Percentiles rank a stretch among this genome's conserved stretches.
Evolutionary conservation across 192 early-diverging fungal species (phyloP).

Genomic region (Podila horticola): DNA sequence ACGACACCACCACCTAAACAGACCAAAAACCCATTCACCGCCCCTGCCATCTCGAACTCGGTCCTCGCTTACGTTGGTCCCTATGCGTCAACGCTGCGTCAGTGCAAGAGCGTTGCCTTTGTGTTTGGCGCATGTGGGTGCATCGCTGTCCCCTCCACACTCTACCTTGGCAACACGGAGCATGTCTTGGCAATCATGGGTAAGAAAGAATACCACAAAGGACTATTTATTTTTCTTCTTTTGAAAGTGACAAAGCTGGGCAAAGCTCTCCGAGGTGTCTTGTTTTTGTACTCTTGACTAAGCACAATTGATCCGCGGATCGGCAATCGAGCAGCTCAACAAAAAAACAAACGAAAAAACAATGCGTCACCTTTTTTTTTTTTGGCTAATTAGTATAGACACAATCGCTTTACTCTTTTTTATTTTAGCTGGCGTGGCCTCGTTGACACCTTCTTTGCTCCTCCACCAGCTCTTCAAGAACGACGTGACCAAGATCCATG

Average conservation of each 20-base stretch:
- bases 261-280: not conserved
- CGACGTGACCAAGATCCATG: conserved; percentile 50
- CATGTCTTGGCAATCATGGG: conserved; percentile 46
- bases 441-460: conserved; percentile 25
- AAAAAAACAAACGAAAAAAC: not conserved
- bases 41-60: conserved; percentile 34
- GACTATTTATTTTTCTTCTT: not conserved
- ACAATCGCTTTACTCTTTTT: not conserved
- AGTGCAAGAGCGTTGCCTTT: conserved; percentile 41
- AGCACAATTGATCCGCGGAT: not conserved
- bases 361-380: not conserved
- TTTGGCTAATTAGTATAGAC: not conserved
- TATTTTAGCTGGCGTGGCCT: conserved; percentile 22
- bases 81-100: conserved; percentile 20
- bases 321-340: too few relatives aligned
- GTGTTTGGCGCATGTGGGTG: conserved; percentile 48
- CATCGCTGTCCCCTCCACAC: conserved; percentile 41
- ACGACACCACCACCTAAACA: conserved; percentile 2
- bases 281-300: not conserved
- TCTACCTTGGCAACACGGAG: conserved; percentile 46
- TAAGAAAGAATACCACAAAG: not conserved
- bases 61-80: conserved; percentile 45
- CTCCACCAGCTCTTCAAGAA: conserved; percentile 36
- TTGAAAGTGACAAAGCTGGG: too few relatives aligned
- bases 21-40: conserved; percentile 19